These are phyloP conservation scores for Knoxdaviesia proteae DNA, from an alignment of 2,329 filamentous ascomycete genomes.

Conservation along the genomic window DNA sequence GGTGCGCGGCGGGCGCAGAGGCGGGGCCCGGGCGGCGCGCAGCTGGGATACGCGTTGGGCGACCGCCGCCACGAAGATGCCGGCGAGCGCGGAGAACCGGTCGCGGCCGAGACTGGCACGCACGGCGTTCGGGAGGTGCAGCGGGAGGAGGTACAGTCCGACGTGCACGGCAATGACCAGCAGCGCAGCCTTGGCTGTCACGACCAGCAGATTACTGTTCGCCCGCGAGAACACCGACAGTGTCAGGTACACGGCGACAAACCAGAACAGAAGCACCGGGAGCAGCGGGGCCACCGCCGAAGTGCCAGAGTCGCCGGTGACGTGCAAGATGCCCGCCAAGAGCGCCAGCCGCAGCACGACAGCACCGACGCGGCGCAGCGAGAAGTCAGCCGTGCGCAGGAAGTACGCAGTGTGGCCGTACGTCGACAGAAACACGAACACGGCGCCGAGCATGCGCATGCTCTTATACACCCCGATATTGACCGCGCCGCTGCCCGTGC, in stretches of 20 bases:
- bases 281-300: conserved; percentile 35
- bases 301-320: conserved; percentile 28
- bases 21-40: neutral
- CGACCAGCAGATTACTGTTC: conserved; percentile 20
- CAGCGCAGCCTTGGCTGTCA: conserved; percentile 25
- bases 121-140: conserved; percentile 11
- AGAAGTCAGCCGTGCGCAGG: conserved; percentile 33
- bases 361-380: conserved; percentile 24
- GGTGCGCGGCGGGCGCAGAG: neutral
- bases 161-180: conserved; percentile 18
- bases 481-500: conserved; percentile 13
- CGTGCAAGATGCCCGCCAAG: conserved; percentile 28
- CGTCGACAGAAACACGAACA: conserved; percentile 40
- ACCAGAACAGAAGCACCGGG: conserved; percentile 40
- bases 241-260: conserved; percentile 32
- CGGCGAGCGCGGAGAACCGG: conserved; percentile 32
- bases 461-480: conserved; percentile 31
- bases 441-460: conserved; percentile 29
- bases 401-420: conserved; percentile 42
- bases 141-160: conserved; percentile 14
- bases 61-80: conserved; percentile 27
- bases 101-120: conserved; percentile 24
- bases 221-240: conserved; percentile 18
- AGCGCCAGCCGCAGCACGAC: conserved; percentile 37
- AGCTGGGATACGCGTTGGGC: conserved; percentile 11